These are phyloP conservation scores for Thelonectria blattea DNA, from an alignment of 2,329 filamentous ascomycete genomes.

Conservation along the genomic window DNA sequence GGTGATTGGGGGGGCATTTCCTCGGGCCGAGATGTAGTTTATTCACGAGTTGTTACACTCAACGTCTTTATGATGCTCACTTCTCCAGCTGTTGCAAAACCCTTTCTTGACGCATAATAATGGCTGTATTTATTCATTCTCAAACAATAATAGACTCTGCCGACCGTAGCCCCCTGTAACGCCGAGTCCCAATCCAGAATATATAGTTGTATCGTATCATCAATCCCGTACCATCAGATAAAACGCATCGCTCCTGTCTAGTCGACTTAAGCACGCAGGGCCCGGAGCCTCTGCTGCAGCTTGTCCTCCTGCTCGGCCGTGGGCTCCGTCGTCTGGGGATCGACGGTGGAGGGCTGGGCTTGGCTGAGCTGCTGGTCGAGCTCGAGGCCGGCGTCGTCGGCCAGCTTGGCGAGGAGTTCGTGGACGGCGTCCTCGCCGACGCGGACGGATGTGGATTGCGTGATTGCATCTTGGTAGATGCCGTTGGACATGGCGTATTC, in stretches of 20 bases:
- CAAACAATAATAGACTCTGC: slow-evolving; percentile 13
- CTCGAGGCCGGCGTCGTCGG: slow-evolving; percentile 87
- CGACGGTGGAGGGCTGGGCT: slow-evolving; percentile 61
- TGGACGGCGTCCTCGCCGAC: slow-evolving; percentile 85
- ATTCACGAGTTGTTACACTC: too few species aligned
- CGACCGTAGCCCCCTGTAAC: slow-evolving; percentile 30
- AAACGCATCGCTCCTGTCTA: neutral
- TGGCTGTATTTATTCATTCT: slow-evolving; percentile 10
- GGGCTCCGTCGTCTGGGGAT: slow-evolving; percentile 68
- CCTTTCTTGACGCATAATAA: slow-evolving; percentile 1
- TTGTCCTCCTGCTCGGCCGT: slow-evolving; percentile 82
- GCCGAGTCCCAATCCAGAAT: slow-evolving; percentile 31
- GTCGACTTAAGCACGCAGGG: slow-evolving; percentile 55
- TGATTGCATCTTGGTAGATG: slow-evolving; percentile 87
- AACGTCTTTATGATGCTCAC: too few species aligned
- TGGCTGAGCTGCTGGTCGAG: slow-evolving; percentile 74
- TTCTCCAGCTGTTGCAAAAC: neutral
- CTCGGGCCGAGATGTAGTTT: too few species aligned
- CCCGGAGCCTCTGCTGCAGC: slow-evolving; percentile 66
- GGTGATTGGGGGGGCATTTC: neutral
- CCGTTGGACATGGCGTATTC: slow-evolving; percentile 69
- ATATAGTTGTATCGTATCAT: slow-evolving; percentile 3
- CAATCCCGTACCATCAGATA: slow-evolving; percentile 2
- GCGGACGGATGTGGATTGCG: slow-evolving; percentile 74
- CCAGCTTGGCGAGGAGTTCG: slow-evolving; percentile 81